Evolutionary conservation across 495 filamentous ascomycete genomes (phyloP), one percentile per base, ranked within the genome.

Genomic region (Pyrenula aspistea): DNA sequence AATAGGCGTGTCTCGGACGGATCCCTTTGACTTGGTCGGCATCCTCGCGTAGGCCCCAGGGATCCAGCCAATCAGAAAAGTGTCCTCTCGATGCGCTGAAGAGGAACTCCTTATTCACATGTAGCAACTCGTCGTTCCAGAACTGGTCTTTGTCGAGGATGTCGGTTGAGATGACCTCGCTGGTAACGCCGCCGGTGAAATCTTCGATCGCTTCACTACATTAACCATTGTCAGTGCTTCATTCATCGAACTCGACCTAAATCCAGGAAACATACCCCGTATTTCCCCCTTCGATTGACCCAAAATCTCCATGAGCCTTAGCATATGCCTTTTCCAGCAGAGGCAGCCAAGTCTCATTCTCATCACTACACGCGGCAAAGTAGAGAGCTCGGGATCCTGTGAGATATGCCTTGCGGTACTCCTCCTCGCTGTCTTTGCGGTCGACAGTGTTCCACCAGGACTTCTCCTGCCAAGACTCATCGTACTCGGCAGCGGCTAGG

Each of bases 321-420:
- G 92, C 92, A 69, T 93, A 97, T 0, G 92, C 92, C 68, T 97
- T 97, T 64, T 97, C 92, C 2, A 97, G 79, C 51, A 97, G 71
- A 0, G 92, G 92, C 23, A 97, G 73, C 92, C 92, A 97, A 0
- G 90, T 97, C 72, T 97, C 92, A 63, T 94, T 91, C 22, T 82
- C 76, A 63, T 91, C 82, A 60, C 82, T 79, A 67, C 91, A 95
- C 61, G 90, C 87, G 0, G 89, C 89, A 71, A 94, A 95, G 61
- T 88, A 91, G 3, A 97, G 66, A 0, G 91, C 87, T 21, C 83
- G 77, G 2, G 86, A 91, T 4, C 85, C 85, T 2, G 80, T 85
- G 67, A 94, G 90, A 67, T 84, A 88, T 1, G 77, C 79, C 55
- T 79, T 80, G 31, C 84, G 80, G 55, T 92, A 92, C 57, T 87